Percentiles rank a stretch among this genome's conserved stretches.
phyloP scores from a whole-genome alignment of 495 filamentous ascomycete genomes.

The Acidomyces sp. region DNA sequence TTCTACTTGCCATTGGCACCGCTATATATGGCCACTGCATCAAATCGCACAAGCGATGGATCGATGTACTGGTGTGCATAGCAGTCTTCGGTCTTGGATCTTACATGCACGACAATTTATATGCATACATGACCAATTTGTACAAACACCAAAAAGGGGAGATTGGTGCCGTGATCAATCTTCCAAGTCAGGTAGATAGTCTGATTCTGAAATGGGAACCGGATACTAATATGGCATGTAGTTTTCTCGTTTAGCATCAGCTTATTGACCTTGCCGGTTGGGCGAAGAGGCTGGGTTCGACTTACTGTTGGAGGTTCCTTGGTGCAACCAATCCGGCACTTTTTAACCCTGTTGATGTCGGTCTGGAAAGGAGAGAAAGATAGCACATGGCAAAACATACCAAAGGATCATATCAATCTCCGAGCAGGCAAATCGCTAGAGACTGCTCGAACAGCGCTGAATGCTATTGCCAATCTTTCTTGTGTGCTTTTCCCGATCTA shows the following conservation, averaged over 20 bases:
- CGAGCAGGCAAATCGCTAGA: too few relatives aligned
- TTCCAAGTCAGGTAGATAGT: slow-evolving; percentile 8
- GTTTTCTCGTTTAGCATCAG: slow-evolving; percentile 21
- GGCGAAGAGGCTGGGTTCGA: slow-evolving; percentile 18
- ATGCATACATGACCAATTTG: slow-evolving; percentile 9
- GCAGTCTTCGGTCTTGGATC: slow-evolving; percentile 9
- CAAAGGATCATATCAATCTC: slow-evolving; percentile 17
- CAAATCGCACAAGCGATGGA: slow-evolving; percentile 8
- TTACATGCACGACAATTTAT: slow-evolving; percentile 7
- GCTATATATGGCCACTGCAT: slow-evolving; percentile 13
- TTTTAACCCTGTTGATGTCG: slow-evolving; percentile 15
- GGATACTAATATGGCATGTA: too few relatives aligned
- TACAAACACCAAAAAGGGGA: slow-evolving; percentile 12
- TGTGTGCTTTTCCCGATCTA: too few relatives aligned
- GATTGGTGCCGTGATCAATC: slow-evolving; percentile 14
- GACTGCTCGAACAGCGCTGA: too few relatives aligned
- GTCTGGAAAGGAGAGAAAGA: slow-evolving; percentile 16
- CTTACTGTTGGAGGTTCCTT: slow-evolving; percentile 16
- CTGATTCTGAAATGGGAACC: not conserved
- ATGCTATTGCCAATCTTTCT: too few relatives aligned
- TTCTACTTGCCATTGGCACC: slow-evolving; percentile 7
- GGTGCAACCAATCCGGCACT: slow-evolving; percentile 19
- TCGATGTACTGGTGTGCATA: slow-evolving; percentile 8
- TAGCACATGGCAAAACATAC: slow-evolving; percentile 17
- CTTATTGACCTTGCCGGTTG: slow-evolving; percentile 21